These are phyloP conservation scores for Metschnikowia dekortorum DNA, from an alignment of 805 yeast genomes.

Conservation along the genomic window DNA sequence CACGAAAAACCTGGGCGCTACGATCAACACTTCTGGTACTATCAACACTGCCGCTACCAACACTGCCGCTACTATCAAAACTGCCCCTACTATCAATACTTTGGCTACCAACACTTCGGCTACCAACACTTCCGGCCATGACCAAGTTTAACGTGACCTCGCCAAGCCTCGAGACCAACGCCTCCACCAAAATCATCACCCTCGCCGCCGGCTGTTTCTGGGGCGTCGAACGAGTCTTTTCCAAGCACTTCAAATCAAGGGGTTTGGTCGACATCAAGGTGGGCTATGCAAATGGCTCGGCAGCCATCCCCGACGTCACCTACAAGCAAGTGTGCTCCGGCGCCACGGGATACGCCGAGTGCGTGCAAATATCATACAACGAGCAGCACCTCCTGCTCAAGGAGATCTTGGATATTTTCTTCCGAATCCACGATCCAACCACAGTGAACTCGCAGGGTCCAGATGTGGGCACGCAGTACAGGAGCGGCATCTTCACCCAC, in stretches of 20 bases:
- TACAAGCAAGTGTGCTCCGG: conserved; percentile 76
- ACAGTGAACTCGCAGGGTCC: conserved; percentile 79
- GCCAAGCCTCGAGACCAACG: conserved; percentile 31
- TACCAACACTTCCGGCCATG: neutral
- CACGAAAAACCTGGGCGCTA: neutral
- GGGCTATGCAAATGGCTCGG: conserved; percentile 86
- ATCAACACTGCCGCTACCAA: too few species aligned
- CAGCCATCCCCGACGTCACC: conserved; percentile 35
- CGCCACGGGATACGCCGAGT: conserved; percentile 74
- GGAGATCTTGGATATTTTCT: conserved; percentile 76
- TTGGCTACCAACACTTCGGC: too few species aligned
- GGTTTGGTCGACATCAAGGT: conserved; percentile 76
- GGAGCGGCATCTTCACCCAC: conserved; percentile 75
- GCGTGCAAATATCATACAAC: conserved; percentile 77
- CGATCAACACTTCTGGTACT: too few species aligned
- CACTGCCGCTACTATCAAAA: too few species aligned
- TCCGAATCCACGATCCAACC: conserved; percentile 93
- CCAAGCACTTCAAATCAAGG: conserved; percentile 60
- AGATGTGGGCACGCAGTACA: conserved; percentile 84
- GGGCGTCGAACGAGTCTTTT: conserved; percentile 84
- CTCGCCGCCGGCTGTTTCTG: conserved; percentile 71
- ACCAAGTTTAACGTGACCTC: conserved; percentile 20
- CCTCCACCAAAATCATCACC: conserved; percentile 34
- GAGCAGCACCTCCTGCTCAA: conserved; percentile 56
- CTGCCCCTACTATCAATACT: too few species aligned